These are phyloP conservation scores for Corymbia citriodora DNA, from an alignment of 441 rosid species.

Conservation along the genomic window DNA sequence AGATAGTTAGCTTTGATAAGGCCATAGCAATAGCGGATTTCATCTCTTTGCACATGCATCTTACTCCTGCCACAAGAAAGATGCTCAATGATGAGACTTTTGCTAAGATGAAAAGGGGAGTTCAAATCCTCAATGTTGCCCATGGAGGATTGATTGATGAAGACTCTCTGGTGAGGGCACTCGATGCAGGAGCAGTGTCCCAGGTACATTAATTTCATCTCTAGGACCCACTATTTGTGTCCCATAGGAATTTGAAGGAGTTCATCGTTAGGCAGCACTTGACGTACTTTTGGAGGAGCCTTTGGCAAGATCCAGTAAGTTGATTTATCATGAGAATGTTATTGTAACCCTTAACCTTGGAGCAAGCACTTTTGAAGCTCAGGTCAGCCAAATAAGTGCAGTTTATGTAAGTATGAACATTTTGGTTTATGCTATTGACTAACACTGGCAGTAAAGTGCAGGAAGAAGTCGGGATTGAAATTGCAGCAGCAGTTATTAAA, in stretches of 20 bases:
- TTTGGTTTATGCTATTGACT: neutral
- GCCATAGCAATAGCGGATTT: conserved; percentile 10
- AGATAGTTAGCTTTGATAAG: conserved; percentile 6
- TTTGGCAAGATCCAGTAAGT: conserved; percentile 5
- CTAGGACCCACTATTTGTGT: neutral
- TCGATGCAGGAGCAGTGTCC: conserved; percentile 6
- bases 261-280: conserved; percentile 4
- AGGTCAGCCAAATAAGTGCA: neutral
- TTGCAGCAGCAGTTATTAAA: conserved; percentile 12
- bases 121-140: conserved; percentile 11
- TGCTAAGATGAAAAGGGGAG: conserved; percentile 17
- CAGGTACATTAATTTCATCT: neutral
- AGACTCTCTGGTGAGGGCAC: conserved; percentile 7
- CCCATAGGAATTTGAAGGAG: neutral
- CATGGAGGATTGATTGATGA: conserved; percentile 12
- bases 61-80: conserved; percentile 7
- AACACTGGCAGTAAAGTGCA: neutral
- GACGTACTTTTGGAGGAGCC: conserved; percentile 11
- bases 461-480: conserved; percentile 17
- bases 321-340: conserved; percentile 10
- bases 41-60: conserved; percentile 14
- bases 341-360: conserved; percentile 17
- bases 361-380: conserved; percentile 17
- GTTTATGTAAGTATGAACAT: neutral
- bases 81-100: conserved; percentile 9